phyloP scores from a whole-genome alignment of 352 stramenopile genomes.

The Phytophthora megakarya region DNA sequence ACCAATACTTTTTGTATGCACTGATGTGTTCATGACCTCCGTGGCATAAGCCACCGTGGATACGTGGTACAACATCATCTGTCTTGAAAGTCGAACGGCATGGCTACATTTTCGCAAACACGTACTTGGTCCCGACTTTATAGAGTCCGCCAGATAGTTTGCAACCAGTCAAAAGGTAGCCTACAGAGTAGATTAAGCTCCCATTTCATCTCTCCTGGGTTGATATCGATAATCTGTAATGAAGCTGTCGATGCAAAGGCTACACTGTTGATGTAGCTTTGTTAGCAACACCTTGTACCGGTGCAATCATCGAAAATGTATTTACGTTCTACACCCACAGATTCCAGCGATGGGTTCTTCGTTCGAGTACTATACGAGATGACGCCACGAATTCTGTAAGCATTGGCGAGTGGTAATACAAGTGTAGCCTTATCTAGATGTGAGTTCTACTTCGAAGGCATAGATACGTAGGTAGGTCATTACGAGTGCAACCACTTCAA shows the following conservation, averaged over 20 bases:
- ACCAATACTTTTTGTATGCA: neutral
- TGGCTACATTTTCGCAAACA: constrained; percentile 5
- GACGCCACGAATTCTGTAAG: neutral
- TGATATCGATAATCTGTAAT: too few relatives aligned
- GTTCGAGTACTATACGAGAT: constrained; percentile 24
- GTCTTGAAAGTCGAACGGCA: constrained; percentile 2
- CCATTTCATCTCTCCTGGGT: constrained; percentile 2
- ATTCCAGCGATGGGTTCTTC: constrained; percentile 17
- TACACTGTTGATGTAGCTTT: neutral
- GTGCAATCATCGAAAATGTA: constrained; percentile 2
- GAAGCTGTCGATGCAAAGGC: too few relatives aligned
- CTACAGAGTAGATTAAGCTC: neutral
- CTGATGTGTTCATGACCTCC: neutral
- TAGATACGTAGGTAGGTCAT: constrained; percentile 7
- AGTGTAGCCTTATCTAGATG: constrained; percentile 1
- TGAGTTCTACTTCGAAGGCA: constrained; percentile 13
- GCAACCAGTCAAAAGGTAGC: constrained; percentile 9
- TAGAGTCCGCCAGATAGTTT: neutral
- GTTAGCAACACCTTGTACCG: neutral
- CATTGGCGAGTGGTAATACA: constrained; percentile 1
- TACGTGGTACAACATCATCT: constrained; percentile 12
- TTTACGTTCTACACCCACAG: neutral
- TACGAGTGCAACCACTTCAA: constrained; percentile 1
- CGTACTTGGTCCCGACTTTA: constrained; percentile 3
- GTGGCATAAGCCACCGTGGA: constrained; percentile 8